These are phyloP conservation scores for Allium cepa DNA, from an alignment of 106 monocot genomes.

Conservation along the genomic window DNA sequence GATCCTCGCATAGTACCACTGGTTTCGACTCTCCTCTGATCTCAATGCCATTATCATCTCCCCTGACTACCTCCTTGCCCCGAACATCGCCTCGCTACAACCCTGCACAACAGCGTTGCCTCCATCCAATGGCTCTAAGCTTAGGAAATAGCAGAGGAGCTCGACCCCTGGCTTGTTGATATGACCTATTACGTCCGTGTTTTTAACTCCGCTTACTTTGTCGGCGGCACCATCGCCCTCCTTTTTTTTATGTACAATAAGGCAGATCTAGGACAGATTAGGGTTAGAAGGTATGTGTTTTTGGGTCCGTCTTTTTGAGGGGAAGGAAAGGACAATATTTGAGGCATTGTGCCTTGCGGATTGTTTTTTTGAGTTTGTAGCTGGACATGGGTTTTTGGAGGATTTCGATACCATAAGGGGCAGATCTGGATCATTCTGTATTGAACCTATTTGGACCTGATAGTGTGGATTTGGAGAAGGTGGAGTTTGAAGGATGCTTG, in stretches of 20 bases:
- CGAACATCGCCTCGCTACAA: constrained; percentile 74
- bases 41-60: constrained; percentile 63
- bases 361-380: constrained; percentile 39
- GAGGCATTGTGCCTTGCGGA: constrained; percentile 55
- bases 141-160: constrained; percentile 8
- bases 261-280: constrained; percentile 26
- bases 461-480: constrained; percentile 6
- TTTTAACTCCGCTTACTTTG: constrained; percentile 65
- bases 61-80: constrained; percentile 31
- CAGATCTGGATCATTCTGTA: constrained; percentile 33
- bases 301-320: constrained; percentile 81
- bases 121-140: constrained; percentile 48
- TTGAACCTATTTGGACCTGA: constrained; percentile 40
- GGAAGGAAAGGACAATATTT: constrained; percentile 29
- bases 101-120: constrained; percentile 37
- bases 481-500: constrained; percentile 35
- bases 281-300: constrained; percentile 41
- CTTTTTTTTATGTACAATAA: constrained; percentile 39
- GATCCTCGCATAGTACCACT: constrained; percentile 68
- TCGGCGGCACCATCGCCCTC: constrained; percentile 76
- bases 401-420: constrained; percentile 39
- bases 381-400: constrained; percentile 52
- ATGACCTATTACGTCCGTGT: constrained; percentile 33
- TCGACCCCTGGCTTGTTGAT: constrained; percentile 34
- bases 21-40: constrained; percentile 48